phyloP scores from a whole-genome alignment of 192 early-diverging fungal species.

The Diversispora epigaea region DNA sequence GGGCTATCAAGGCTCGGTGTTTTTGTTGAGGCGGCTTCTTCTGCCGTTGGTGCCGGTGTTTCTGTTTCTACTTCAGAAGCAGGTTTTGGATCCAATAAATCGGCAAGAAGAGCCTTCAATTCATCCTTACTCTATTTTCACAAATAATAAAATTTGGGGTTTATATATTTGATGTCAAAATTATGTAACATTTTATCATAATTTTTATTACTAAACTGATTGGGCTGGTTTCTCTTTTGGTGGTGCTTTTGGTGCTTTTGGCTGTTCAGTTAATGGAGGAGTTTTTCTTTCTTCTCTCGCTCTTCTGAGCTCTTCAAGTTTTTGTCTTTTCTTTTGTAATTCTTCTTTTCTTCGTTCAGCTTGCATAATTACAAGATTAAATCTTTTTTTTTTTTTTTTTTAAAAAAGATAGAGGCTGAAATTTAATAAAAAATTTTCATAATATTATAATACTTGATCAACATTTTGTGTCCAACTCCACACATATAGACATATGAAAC shows the following conservation, averaged over 20 bases:
- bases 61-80: background rate
- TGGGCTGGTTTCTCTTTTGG: background rate
- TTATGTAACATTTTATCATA: background rate
- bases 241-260: constrained; percentile 16
- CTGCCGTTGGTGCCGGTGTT: background rate
- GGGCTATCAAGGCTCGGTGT: background rate
- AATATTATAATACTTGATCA: too few relatives aligned
- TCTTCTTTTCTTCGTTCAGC: constrained; percentile 68
- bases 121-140: background rate
- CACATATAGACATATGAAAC: too few relatives aligned
- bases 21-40: background rate
- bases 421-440: too few relatives aligned
- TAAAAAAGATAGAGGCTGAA: too few relatives aligned
- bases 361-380: background rate
- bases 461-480: too few relatives aligned
- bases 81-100: background rate
- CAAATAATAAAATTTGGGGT: background rate
- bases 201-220: background rate
- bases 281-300: constrained; percentile 73
- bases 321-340: constrained; percentile 86
- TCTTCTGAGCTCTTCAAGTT: constrained; percentile 84
- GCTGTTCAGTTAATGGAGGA: constrained; percentile 33
- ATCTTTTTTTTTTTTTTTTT: background rate
- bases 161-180: background rate
- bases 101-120: background rate